A percentile compares a stretch with the other conserved stretches of the same genome.
Conservation (phyloP, 164 flowering plant genomes). For the Chimonanthus praecox region DNA sequence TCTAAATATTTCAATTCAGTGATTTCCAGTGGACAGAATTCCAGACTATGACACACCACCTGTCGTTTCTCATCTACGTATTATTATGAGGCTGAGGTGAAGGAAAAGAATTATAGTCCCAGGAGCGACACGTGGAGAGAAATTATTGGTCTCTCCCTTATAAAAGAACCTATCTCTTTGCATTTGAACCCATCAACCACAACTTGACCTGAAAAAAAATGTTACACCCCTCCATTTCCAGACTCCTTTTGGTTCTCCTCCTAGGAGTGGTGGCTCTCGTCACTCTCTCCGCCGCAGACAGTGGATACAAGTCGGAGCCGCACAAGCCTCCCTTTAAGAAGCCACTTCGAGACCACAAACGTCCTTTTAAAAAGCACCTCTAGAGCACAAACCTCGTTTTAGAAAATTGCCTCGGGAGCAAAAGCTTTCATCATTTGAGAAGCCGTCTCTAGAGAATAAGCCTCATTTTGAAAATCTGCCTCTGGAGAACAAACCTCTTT, state of each 20-base stretch:
- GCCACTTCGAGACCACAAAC: neutral
- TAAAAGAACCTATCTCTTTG: neutral
- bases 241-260: neutral
- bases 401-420: neutral
- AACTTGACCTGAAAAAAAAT: neutral
- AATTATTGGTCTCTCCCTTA: neutral
- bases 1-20: neutral
- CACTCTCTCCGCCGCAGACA: conserved; percentile 2
- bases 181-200: neutral
- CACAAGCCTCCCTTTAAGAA: neutral
- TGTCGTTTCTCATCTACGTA: too few species aligned
- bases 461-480: conserved; percentile 1
- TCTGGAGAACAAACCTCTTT: neutral
- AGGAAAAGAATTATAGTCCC: neutral
- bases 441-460: conserved; percentile 1
- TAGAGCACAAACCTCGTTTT: neutral
- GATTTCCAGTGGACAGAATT: neutral
- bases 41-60: neutral
- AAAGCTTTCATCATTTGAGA: neutral
- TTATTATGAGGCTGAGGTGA: neutral
- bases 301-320: neutral
- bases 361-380: neutral
- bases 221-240: neutral
- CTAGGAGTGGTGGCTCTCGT: conserved; percentile 9
- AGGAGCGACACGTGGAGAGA: too few species aligned